Conservation (phyloP, 2,329 filamentous ascomycete species). For the Didymella glomerata region DNA sequence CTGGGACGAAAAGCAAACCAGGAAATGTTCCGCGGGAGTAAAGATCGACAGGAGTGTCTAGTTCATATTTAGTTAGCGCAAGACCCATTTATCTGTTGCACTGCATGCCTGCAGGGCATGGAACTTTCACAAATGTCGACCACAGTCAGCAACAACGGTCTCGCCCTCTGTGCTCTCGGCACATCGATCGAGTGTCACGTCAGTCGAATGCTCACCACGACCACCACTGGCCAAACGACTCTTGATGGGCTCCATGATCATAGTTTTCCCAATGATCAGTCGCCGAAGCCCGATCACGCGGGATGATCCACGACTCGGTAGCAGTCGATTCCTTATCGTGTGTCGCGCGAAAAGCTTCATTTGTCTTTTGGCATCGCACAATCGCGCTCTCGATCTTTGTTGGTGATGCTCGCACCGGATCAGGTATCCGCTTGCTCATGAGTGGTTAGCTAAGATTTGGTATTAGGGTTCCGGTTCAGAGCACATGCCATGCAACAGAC, state of each 20-base stretch:
- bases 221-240: background rate
- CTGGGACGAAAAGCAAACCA: slow-evolving; percentile 19
- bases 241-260: background rate
- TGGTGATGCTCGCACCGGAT: background rate
- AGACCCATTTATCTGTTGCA: slow-evolving; percentile 18
- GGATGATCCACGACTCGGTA: background rate
- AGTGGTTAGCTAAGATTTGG: background rate
- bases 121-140: slow-evolving; percentile 13
- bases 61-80: background rate
- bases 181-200: slow-evolving; percentile 17
- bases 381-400: background rate
- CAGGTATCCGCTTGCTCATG: background rate
- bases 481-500: background rate
- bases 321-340: background rate
- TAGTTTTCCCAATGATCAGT: background rate
- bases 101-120: slow-evolving; percentile 17
- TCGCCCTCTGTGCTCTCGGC: slow-evolving; percentile 12
- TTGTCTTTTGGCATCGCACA: background rate
- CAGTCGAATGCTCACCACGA: slow-evolving; percentile 6
- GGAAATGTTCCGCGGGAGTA: slow-evolving; percentile 7
- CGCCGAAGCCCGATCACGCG: background rate
- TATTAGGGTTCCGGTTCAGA: background rate
- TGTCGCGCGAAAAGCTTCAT: background rate
- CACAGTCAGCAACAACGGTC: slow-evolving; percentile 20
- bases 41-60: slow-evolving; percentile 22